Evolutionary conservation across 768 basidiomycete species (phyloP).

Genomic region (Trametes coccinea): DNA sequence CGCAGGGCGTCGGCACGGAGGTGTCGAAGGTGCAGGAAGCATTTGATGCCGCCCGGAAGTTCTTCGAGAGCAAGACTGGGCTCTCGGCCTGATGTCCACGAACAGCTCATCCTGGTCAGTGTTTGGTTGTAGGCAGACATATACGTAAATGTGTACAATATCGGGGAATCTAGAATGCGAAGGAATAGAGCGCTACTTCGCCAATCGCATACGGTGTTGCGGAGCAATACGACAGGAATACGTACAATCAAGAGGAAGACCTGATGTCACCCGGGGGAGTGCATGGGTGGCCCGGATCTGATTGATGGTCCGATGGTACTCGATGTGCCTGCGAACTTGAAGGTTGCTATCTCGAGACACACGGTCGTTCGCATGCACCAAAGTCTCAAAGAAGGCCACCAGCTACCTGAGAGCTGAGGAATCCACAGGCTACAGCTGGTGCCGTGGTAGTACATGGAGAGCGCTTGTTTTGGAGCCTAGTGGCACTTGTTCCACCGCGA

Average conservation of each 20-base stretch:
- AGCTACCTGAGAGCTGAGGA: no score
- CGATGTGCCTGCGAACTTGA: no score
- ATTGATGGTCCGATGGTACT: neutral
- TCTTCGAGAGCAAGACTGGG: slow-evolving; percentile 29
- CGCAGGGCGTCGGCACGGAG: slow-evolving; percentile 84
- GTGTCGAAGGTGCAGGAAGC: slow-evolving; percentile 66
- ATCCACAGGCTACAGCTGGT: no score
- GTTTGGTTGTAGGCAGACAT: slow-evolving; percentile 3
- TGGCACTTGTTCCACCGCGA: neutral
- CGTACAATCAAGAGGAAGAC: neutral
- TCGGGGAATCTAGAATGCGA: slow-evolving; percentile 9
- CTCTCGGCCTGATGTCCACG: slow-evolving; percentile 4
- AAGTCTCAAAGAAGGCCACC: no score
- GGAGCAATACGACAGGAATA: neutral
- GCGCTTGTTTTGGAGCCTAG: neutral
- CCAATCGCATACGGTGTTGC: neutral
- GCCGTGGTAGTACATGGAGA: neutral
- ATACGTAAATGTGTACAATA: slow-evolving; percentile 23
- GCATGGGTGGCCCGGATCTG: neutral
- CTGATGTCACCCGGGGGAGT: neutral
- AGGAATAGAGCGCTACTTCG: slow-evolving; percentile 3
- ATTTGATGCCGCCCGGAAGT: slow-evolving; percentile 52
- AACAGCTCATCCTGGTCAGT: neutral
- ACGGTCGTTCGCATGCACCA: no score
- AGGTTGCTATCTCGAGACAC: no score